Percentiles rank a stretch among this genome's conserved stretches.
Conservation (phyloP, 768 basidiomycete species). For the Chalciporus chontae region DNA sequence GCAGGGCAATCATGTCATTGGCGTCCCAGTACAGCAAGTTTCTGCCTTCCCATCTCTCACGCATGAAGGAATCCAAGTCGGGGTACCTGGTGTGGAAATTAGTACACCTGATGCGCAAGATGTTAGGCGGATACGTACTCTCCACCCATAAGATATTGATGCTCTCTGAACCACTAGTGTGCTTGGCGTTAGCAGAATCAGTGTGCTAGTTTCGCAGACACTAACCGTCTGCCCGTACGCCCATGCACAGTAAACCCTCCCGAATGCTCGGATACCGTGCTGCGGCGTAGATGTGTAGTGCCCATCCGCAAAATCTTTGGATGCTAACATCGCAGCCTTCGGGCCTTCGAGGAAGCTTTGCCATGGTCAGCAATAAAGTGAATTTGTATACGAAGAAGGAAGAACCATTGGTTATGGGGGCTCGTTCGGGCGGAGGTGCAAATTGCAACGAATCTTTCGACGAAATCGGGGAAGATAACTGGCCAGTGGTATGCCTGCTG, state of each 20-base stretch:
- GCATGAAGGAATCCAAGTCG: constrained; percentile 46
- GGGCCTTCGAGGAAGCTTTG: constrained; percentile 59
- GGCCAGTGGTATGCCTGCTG: constrained; percentile 60
- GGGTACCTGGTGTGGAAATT: constrained; percentile 35
- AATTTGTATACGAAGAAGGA: not conserved
- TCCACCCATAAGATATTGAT: constrained; percentile 42
- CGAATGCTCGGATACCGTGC: constrained; percentile 53
- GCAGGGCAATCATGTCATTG: constrained; percentile 49
- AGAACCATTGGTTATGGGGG: constrained; percentile 52
- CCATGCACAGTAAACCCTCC: constrained; percentile 57
- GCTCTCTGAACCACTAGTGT: constrained; percentile 52
- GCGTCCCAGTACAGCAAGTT: constrained; percentile 49
- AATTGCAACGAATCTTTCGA: constrained; percentile 43
- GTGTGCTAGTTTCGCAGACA: not conserved
- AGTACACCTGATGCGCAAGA: not conserved
- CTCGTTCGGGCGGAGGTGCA: constrained; percentile 57
- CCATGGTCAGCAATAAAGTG: not conserved
- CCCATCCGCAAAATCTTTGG: constrained; percentile 52
- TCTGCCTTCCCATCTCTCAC: constrained; percentile 48
- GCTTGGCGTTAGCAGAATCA: not conserved
- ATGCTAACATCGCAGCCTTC: constrained; percentile 49
- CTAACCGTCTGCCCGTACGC: constrained; percentile 55
- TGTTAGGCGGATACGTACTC: constrained; percentile 25
- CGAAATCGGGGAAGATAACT: constrained; percentile 53
- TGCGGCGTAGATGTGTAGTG: constrained; percentile 49